phyloP scores from a whole-genome alignment of 1,284 basidiomycete species.

The Ceratobasidium papillatum region DNA sequence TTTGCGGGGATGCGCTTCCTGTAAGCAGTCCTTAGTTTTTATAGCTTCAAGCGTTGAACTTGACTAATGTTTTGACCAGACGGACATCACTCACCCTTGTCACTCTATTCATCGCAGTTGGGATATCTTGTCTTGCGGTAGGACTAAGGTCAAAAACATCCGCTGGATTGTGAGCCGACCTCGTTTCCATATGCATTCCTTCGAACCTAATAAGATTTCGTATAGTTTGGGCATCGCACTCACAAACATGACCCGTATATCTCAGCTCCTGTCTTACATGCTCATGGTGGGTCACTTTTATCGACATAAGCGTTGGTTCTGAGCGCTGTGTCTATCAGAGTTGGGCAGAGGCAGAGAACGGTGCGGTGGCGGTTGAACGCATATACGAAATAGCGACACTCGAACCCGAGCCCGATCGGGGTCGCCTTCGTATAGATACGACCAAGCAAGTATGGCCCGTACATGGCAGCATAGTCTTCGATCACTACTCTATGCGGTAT shows the following conservation, averaged over 20 bases:
- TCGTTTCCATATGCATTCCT: background rate
- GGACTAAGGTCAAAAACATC: slow-evolving; percentile 47
- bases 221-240: slow-evolving; percentile 50
- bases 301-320: background rate
- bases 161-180: slow-evolving; percentile 42
- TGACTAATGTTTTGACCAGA: slow-evolving; percentile 34
- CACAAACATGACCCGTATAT: slow-evolving; percentile 47
- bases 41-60: background rate
- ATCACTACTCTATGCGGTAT: slow-evolving; percentile 51
- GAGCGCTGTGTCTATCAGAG: slow-evolving; percentile 45
- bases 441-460: slow-evolving; percentile 48
- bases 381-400: slow-evolving; percentile 49
- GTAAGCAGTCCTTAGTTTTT: slow-evolving; percentile 40
- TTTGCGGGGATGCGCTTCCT: slow-evolving; percentile 49
- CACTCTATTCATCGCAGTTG: slow-evolving; percentile 47
- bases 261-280: slow-evolving; percentile 41
- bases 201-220: background rate
- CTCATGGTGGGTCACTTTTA: slow-evolving; percentile 11
- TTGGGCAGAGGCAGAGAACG: slow-evolving; percentile 52
- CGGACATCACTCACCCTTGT: slow-evolving; percentile 47
- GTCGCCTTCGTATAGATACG: slow-evolving; percentile 10
- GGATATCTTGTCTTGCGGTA: slow-evolving; percentile 46
- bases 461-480: slow-evolving; percentile 51
- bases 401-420: slow-evolving; percentile 46
- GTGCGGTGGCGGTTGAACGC: slow-evolving; percentile 51